These are phyloP conservation scores for Taxawa tesnikishii DNA, from an alignment of 2,329 filamentous ascomycete species.

Conservation along the genomic window DNA sequence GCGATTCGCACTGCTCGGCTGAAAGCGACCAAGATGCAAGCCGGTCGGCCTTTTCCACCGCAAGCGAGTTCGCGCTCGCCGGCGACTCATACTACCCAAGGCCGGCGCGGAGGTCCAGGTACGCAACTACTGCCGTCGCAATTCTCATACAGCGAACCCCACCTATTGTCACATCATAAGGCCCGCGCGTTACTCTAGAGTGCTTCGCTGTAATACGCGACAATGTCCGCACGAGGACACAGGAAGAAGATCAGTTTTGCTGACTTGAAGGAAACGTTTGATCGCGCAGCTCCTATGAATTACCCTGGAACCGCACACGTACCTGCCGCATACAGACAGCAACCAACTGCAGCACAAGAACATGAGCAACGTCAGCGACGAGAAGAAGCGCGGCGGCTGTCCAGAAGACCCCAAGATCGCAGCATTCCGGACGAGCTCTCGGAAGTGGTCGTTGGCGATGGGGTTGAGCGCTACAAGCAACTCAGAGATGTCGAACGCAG, in stretches of 20 bases:
- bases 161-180: too few relatives aligned
- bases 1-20: too few relatives aligned
- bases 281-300: constrained; percentile 31
- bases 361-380: constrained; percentile 29
- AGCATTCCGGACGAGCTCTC: constrained; percentile 76
- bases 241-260: constrained; percentile 32
- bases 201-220: too few relatives aligned
- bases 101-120: constrained; percentile 31
- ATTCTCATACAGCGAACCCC: too few relatives aligned
- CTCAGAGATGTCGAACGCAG: constrained; percentile 78
- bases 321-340: constrained; percentile 31
- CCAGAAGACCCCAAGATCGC: constrained; percentile 86
- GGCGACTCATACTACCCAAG: constrained; percentile 21
- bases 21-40: too few relatives aligned
- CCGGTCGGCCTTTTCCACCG: background rate
- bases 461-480: constrained; percentile 68
- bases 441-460: constrained; percentile 71
- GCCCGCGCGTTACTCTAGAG: too few relatives aligned
- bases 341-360: constrained; percentile 31
- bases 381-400: constrained; percentile 65
- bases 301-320: constrained; percentile 37
- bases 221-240: constrained; percentile 6
- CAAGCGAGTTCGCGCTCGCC: constrained; percentile 13
- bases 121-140: too few relatives aligned
- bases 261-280: constrained; percentile 35